Conservation (phyloP, 495 filamentous ascomycete species). For the Hypoxylon fuscum region DNA sequence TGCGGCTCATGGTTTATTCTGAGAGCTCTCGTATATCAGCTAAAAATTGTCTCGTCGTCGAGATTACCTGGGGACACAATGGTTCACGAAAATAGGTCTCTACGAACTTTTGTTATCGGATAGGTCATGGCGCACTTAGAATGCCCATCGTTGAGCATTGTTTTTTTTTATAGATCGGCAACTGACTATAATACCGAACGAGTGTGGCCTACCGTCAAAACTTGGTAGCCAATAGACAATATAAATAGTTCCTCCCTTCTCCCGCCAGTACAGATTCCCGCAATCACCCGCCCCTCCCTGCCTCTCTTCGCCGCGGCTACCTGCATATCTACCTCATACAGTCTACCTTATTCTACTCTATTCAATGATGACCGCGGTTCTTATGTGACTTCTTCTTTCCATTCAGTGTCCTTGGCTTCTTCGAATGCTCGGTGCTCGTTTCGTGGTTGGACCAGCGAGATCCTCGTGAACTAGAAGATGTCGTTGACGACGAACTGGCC, state of each 20-base stretch:
- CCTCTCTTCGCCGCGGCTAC: conserved; percentile 3
- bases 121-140: background rate
- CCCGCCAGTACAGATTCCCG: background rate
- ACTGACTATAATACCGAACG: conserved; percentile 34
- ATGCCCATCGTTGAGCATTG: background rate
- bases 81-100: no score
- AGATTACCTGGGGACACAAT: no score
- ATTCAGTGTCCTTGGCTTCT: conserved; percentile 38
- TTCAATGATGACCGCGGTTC: conserved; percentile 36
- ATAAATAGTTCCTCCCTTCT: conserved; percentile 1
- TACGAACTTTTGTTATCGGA: background rate
- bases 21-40: no score
- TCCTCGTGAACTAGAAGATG: conserved; percentile 27
- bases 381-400: conserved; percentile 46
- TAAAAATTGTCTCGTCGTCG: no score
- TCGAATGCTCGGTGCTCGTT: conserved; percentile 35
- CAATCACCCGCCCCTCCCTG: background rate
- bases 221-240: conserved; percentile 15
- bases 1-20: no score
- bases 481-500: conserved; percentile 26
- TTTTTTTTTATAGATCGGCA: conserved; percentile 8
- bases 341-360: background rate
- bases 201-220: conserved; percentile 19
- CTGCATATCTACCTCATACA: conserved; percentile 3
- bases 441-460: conserved; percentile 39